phyloP scores from a whole-genome alignment of 1,284 basidiomycete genomes.

The Ceratobasidium sp. region DNA sequence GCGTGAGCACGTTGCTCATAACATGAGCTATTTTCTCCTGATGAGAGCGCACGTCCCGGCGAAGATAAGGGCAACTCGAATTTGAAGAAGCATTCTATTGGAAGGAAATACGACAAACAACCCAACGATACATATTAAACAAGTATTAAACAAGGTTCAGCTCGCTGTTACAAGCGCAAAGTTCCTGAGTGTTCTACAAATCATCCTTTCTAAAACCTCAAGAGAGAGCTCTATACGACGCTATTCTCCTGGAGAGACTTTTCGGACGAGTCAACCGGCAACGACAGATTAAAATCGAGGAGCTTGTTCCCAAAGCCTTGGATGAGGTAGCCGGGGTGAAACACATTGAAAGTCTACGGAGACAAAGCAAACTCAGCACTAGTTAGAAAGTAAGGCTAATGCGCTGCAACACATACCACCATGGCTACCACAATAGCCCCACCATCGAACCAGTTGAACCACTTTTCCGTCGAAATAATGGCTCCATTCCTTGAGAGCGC shows the following conservation, averaged over 20 bases:
- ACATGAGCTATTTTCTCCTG: too few relatives aligned
- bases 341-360: constrained; percentile 13
- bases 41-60: too few relatives aligned
- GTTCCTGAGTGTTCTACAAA: too few relatives aligned
- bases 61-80: too few relatives aligned
- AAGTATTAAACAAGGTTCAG: too few relatives aligned
- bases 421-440: constrained; percentile 17
- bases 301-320: constrained; percentile 4
- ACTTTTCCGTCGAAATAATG: constrained; percentile 28
- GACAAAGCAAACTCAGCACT: background rate
- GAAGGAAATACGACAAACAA: too few relatives aligned
- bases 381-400: too few relatives aligned
- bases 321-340: constrained; percentile 24
- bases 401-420: background rate
- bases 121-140: too few relatives aligned
- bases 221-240: background rate
- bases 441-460: constrained; percentile 36
- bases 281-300: background rate
- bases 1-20: too few relatives aligned
- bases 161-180: too few relatives aligned
- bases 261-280: background rate
- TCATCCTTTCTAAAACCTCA: too few relatives aligned
- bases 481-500: background rate
- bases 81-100: too few relatives aligned
- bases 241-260: background rate